Base-by-base conservation (phyloP, 2,329 filamentous ascomycete species). In the Fusarium drepaniforme region DNA sequence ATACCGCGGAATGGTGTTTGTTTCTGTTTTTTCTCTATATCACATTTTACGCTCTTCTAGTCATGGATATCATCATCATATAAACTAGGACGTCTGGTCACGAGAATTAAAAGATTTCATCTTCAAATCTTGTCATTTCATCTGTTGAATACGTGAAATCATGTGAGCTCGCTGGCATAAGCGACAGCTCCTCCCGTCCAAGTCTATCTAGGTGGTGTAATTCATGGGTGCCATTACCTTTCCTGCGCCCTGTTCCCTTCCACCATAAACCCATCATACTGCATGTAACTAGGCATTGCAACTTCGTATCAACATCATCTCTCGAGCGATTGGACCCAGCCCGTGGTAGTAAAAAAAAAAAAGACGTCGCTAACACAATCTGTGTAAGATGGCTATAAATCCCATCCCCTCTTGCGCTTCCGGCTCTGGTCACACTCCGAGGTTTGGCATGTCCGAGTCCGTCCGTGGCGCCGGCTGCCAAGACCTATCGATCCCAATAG, bases 1-100 rank as follows among this genome's bases (percentile, higher is more conserved):
- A 77, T 58, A 63, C 49, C 64, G 56, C 58, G 66, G 58, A 56
- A 57, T 70, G 70, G 38, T 56, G 57, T 61, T 65, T 74, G 56
- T 67, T 56, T 46, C 64, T 69, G 59, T 63, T 23, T 35, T 35
- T 35, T 35, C 33, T 35, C 33, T 35, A 35, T 35, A 35, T 35
- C 33, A 35, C 33, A 35, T 35, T 35, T 35, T 35, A 35, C 33
- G 33, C 33, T 35, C 33, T 35, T 35, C 33, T 35, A 35, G 33
- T 35, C 33, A 35, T 35, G 33, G 33, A 35, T 35, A 35, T 35
- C 33, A 35, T 59, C 65, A 44, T 51, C 9, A 40, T 62, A 30
- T 37, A 33, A 30, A 28, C 28, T 61, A 37, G 38, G 38, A 30
- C 40, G 51, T 46, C 40, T n/a, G 60, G 61, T 64, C n/a, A 64